Evolutionary conservation across 768 basidiomycete genomes (phyloP).

Genomic region (Trametes sanguinea): DNA sequence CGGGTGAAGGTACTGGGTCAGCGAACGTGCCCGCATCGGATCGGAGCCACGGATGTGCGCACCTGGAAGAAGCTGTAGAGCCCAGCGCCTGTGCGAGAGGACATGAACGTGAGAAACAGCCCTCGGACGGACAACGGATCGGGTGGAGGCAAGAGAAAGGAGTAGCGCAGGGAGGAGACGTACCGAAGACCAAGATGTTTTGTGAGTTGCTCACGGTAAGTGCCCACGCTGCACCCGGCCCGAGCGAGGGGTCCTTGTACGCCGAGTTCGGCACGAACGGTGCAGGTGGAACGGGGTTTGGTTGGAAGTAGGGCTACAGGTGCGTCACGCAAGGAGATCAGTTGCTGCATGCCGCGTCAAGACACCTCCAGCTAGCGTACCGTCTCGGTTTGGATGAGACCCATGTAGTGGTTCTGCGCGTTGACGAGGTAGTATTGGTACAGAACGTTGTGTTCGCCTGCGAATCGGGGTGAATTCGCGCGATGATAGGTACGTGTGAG

Average conservation of each 20-base stretch:
- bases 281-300: constrained; percentile 52
- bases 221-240: constrained; percentile 53
- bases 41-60: constrained; percentile 12
- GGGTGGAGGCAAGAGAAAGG: background rate
- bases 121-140: background rate
- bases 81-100: constrained; percentile 50
- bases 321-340: background rate
- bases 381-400: constrained; percentile 69
- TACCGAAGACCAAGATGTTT: constrained; percentile 66
- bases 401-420: constrained; percentile 69
- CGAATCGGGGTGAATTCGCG: background rate
- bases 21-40: background rate
- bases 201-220: constrained; percentile 52
- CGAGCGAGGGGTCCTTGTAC: constrained; percentile 56
- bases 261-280: constrained; percentile 50
- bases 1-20: too few relatives aligned
- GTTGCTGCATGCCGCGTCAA: background rate
- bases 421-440: constrained; percentile 70
- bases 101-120: background rate
- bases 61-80: constrained; percentile 70
- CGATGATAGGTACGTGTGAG: background rate
- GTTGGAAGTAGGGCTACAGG: constrained; percentile 68
- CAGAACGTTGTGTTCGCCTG: constrained; percentile 64
- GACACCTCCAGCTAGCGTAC: constrained; percentile 11
- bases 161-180: constrained; percentile 7